phyloP scores from a whole-genome alignment of 768 basidiomycete species.

The Phaeotremella skinneri region DNA sequence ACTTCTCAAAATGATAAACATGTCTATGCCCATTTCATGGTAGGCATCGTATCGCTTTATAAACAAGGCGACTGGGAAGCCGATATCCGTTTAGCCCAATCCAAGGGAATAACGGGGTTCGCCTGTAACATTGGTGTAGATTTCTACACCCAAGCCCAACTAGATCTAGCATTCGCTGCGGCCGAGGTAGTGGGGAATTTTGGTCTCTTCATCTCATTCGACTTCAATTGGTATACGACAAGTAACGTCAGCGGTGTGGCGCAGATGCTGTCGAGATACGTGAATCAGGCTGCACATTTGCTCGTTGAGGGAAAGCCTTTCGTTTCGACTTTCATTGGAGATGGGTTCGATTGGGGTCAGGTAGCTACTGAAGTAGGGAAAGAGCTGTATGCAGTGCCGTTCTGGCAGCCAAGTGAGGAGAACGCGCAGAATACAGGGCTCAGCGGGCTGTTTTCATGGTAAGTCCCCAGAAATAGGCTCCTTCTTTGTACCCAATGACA shows the following conservation, averaged over 20 bases:
- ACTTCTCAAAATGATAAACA: slow-evolving; percentile 22
- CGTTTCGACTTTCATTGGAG: slow-evolving; percentile 50
- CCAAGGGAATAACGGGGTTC: slow-evolving; percentile 47
- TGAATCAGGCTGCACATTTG: slow-evolving; percentile 33
- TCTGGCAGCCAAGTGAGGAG: slow-evolving; percentile 38
- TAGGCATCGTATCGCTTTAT: slow-evolving; percentile 48
- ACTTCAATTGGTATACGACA: slow-evolving; percentile 51
- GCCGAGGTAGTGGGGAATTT: slow-evolving; percentile 35
- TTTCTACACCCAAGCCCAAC: slow-evolving; percentile 43
- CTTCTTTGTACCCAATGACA: no score
- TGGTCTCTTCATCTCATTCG: slow-evolving; percentile 51
- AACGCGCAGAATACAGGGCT: slow-evolving; percentile 31
- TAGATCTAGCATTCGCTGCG: slow-evolving; percentile 46
- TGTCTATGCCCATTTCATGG: slow-evolving; percentile 51
- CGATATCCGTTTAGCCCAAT: slow-evolving; percentile 44
- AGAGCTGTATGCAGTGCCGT: slow-evolving; percentile 46
- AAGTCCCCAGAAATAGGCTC: no score
- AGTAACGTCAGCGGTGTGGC: slow-evolving; percentile 27
- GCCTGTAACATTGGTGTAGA: slow-evolving; percentile 50
- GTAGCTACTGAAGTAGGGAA: slow-evolving; percentile 26
- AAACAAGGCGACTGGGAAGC: slow-evolving; percentile 28
- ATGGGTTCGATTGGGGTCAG: slow-evolving; percentile 45
- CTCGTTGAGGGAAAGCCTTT: slow-evolving; percentile 45
- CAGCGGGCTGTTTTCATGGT: slow-evolving; percentile 49
- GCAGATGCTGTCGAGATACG: slow-evolving; percentile 34